A percentile compares a stretch with the other conserved stretches of the same genome.
Conservation (phyloP, 2,329 filamentous ascomycete genomes). For the Escovopsis sp. region DNA sequence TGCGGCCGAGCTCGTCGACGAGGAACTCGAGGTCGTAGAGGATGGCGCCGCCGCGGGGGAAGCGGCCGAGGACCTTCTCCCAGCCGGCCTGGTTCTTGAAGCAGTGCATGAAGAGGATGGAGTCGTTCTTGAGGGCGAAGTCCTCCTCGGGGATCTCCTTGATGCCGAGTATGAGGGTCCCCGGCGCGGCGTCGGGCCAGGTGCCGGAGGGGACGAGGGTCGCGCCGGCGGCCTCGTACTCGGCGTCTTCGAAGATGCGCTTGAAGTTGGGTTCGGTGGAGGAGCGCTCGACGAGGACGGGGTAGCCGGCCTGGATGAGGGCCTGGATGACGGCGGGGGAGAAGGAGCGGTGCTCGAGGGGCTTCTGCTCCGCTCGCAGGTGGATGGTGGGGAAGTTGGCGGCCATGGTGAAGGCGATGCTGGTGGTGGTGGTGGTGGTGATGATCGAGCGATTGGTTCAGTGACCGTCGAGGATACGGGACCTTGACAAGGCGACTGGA, state of each 20-base stretch:
- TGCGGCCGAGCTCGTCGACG: slow-evolving; percentile 51
- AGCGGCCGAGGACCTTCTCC: slow-evolving; percentile 66
- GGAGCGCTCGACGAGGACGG: slow-evolving; percentile 47
- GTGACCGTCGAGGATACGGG: too few relatives aligned
- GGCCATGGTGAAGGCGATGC: too few relatives aligned
- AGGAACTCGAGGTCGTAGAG: slow-evolving; percentile 84
- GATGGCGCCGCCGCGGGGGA: slow-evolving; percentile 42
- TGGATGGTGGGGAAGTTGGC: slow-evolving; percentile 22
- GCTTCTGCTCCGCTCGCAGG: slow-evolving; percentile 44
- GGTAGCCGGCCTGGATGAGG: slow-evolving; percentile 54
- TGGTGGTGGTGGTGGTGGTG: too few relatives aligned
- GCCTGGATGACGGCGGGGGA: slow-evolving; percentile 29
- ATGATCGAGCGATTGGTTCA: too few relatives aligned
- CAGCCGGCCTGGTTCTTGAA: slow-evolving; percentile 68
- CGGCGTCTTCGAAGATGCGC: slow-evolving; percentile 47
- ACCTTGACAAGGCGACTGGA: too few relatives aligned
- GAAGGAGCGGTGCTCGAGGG: slow-evolving; percentile 36
- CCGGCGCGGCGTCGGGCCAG: slow-evolving; percentile 51
- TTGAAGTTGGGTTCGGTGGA: slow-evolving; percentile 32
- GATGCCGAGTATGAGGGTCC: slow-evolving; percentile 58
- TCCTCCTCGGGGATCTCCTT: slow-evolving; percentile 65
- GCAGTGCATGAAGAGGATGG: slow-evolving; percentile 58
- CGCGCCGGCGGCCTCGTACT: slow-evolving; percentile 48
- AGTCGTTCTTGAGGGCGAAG: slow-evolving; percentile 53
- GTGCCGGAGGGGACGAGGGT: slow-evolving; percentile 48